Evolutionary conservation across 345 rosid species (phyloP).

Genomic region (Hibiscus mutabilis): DNA sequence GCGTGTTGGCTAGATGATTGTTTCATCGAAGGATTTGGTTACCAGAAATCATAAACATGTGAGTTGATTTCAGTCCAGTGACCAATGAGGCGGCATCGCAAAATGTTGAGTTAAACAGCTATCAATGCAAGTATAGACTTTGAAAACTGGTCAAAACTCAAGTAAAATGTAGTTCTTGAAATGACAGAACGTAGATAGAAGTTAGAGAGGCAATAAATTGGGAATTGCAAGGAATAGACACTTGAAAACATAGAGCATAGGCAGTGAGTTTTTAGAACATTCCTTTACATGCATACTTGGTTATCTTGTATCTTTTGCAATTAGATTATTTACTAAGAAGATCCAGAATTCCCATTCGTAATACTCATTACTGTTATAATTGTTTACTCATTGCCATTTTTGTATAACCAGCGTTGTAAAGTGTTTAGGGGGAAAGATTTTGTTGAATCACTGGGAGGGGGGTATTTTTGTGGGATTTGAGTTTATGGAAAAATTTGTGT

Average conservation of each 20-base stretch:
- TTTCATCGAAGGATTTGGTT: conserved; percentile 45
- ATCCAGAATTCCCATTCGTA: not conserved
- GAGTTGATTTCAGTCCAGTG: not conserved
- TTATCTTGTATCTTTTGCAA: not conserved
- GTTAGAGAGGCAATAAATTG: too few species aligned
- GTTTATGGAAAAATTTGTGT: too few species aligned
- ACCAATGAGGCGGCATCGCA: not conserved
- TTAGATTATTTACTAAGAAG: not conserved
- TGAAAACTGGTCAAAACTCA: not conserved
- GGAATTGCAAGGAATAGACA: not conserved
- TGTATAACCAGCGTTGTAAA: too few species aligned
- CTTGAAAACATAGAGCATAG: not conserved
- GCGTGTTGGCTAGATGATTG: too few species aligned
- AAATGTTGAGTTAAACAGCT: not conserved
- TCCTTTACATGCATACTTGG: not conserved
- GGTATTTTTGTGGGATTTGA: too few species aligned
- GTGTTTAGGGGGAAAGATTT: too few species aligned
- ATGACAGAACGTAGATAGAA: not conserved
- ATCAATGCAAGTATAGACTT: not conserved
- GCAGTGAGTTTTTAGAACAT: not conserved
- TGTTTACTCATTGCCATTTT: too few species aligned
- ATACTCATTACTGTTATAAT: too few species aligned
- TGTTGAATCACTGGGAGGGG: too few species aligned
- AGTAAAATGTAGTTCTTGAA: not conserved
- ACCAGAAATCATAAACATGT: conserved; percentile 18